Evolutionary conservation across 805 yeast species (phyloP).

Genomic region (Zygotorulaspora chibaensis): DNA sequence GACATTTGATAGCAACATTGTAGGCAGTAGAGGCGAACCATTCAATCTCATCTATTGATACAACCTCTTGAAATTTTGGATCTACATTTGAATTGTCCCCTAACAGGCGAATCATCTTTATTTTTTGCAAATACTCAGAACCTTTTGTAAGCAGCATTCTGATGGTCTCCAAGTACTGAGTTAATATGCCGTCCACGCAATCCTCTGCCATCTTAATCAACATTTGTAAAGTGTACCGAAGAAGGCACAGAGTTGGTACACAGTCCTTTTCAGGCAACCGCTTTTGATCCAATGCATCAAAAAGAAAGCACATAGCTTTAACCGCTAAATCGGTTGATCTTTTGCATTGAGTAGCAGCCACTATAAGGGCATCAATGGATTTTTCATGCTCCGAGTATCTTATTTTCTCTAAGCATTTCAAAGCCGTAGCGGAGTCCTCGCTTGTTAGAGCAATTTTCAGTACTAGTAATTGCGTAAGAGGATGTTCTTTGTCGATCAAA

Average conservation of each 20-base stretch:
- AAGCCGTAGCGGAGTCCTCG: conserved; percentile 15
- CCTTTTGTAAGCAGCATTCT: conserved; percentile 10
- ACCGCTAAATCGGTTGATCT: conserved; percentile 25
- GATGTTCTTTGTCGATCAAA: conserved; percentile 18
- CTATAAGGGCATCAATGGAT: conserved; percentile 31
- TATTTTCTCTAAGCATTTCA: conserved; percentile 34
- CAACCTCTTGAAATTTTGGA: conserved; percentile 8
- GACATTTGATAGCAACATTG: conserved; percentile 31
- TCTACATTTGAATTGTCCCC: background rate
- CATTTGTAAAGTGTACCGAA: conserved; percentile 34
- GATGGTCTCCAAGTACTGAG: conserved; percentile 7
- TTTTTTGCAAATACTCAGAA: conserved; percentile 7
- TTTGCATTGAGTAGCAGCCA: conserved; percentile 35
- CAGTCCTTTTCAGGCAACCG: conserved; percentile 6
- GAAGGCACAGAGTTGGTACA: conserved; percentile 24
- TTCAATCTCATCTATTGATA: conserved; percentile 36
- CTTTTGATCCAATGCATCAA: conserved; percentile 23
- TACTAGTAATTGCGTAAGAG: conserved; percentile 35
- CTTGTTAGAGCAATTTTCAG: conserved; percentile 23
- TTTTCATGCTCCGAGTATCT: conserved; percentile 35
- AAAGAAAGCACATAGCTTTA: conserved; percentile 26
- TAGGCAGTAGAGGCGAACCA: conserved; percentile 40
- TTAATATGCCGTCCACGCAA: conserved; percentile 1
- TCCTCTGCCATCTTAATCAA: conserved; percentile 28
- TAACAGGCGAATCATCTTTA: conserved; percentile 4